These are phyloP conservation scores for Rhizoclosmatium globosum DNA, from an alignment of 192 early-diverging fungal genomes.

Conservation along the genomic window DNA sequence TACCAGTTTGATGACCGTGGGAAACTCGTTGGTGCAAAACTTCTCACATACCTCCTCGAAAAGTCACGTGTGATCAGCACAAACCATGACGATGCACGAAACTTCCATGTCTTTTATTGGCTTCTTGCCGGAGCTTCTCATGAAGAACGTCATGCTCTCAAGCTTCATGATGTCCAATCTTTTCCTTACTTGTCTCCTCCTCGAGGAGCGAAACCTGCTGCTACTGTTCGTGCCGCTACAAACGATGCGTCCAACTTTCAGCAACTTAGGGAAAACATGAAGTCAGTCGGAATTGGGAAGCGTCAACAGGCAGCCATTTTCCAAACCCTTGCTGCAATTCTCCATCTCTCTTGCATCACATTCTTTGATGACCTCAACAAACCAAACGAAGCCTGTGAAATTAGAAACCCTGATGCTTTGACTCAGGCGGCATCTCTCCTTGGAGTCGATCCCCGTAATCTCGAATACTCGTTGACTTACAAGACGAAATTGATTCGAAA, in stretches of 20 bases:
- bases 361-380: constrained; percentile 74
- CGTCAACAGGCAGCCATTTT: constrained; percentile 82
- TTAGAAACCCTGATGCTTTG: constrained; percentile 78
- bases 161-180: constrained; percentile 68
- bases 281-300: constrained; percentile 70
- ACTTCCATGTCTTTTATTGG: constrained; percentile 97
- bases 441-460: constrained; percentile 74
- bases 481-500: constrained; percentile 81
- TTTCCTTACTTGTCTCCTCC: constrained; percentile 52
- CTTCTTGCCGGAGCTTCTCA: constrained; percentile 84
- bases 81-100: constrained; percentile 69
- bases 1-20: constrained; percentile 90
- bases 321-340: constrained; percentile 84
- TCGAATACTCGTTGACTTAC: constrained; percentile 80
- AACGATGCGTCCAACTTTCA: constrained; percentile 10
- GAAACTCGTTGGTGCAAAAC: constrained; percentile 82
- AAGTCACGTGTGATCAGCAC: constrained; percentile 76
- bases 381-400: constrained; percentile 74
- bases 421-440: constrained; percentile 81
- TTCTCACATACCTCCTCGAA: constrained; percentile 86
- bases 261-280: constrained; percentile 78
- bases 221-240: constrained; percentile 19
- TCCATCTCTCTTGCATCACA: constrained; percentile 90
- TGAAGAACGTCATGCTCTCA: constrained; percentile 71
- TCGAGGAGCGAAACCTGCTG: constrained; percentile 38